Evolutionary conservation across 805 yeast genomes (phyloP).

Genomic region (Scheffersomyces amazonensis): DNA sequence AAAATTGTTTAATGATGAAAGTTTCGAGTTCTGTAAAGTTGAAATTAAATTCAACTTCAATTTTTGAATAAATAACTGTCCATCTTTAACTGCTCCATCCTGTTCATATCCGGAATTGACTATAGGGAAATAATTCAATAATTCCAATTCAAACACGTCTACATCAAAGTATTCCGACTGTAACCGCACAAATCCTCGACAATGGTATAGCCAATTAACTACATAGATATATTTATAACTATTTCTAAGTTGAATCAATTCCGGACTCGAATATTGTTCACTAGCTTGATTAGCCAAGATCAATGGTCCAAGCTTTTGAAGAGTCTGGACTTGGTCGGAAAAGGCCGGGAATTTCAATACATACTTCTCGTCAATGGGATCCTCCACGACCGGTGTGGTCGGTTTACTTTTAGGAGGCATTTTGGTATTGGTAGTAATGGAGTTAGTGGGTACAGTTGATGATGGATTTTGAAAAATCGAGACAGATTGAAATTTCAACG

Average conservation of each 20-base stretch:
- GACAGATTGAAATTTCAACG: no score
- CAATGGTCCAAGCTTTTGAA: constrained; percentile 18
- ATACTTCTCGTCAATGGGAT: no score
- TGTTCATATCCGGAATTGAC: constrained; percentile 1
- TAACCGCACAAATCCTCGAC: constrained; percentile 50
- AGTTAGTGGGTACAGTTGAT: no score
- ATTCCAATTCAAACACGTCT: constrained; percentile 61
- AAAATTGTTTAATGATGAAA: constrained; percentile 24
- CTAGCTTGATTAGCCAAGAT: constrained; percentile 16
- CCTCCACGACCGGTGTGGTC: constrained; percentile 2
- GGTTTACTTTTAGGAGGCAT: constrained; percentile 3
- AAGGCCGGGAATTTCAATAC: no score
- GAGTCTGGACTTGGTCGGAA: constrained; percentile 13
- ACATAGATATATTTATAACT: constrained; percentile 23
- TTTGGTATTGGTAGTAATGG: not conserved
- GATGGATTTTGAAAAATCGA: no score
- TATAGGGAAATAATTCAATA: constrained; percentile 27
- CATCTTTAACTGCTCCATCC: not conserved
- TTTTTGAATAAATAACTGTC: constrained; percentile 31
- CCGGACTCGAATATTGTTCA: constrained; percentile 6
- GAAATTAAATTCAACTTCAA: constrained; percentile 42
- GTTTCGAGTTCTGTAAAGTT: constrained; percentile 36
- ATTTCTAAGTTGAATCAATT: constrained; percentile 11
- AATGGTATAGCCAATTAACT: constrained; percentile 55
- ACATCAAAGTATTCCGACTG: constrained; percentile 53